phyloP scores from a whole-genome alignment of 2,329 filamentous ascomycete genomes.

The Botrytis sinoallii region DNA sequence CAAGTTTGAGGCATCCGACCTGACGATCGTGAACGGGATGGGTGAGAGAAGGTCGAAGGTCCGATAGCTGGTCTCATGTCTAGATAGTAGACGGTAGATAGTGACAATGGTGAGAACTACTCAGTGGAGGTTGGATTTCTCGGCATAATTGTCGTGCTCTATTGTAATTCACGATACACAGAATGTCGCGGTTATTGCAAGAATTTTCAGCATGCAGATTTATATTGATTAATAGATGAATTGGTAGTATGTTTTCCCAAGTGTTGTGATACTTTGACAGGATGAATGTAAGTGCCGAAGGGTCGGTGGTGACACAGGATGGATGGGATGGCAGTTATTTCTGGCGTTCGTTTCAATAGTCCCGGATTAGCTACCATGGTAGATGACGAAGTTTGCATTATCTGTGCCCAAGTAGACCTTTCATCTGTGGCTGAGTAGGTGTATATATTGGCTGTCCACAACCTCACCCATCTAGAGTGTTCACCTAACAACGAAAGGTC shows the following conservation, averaged over 20 bases:
- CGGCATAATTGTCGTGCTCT: neutral
- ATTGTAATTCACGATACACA: constrained; percentile 1
- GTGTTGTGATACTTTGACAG: neutral
- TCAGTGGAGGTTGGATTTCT: neutral
- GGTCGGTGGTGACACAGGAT: neutral
- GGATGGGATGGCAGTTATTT: neutral
- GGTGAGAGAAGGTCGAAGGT: neutral
- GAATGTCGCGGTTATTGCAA: neutral
- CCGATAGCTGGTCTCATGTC: neutral
- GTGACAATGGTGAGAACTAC: neutral
- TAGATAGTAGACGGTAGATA: neutral
- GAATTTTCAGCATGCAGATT: neutral
- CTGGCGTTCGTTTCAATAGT: neutral
- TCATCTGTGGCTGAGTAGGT: neutral
- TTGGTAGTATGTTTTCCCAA: neutral
- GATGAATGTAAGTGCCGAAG: neutral
- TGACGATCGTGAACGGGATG: neutral
- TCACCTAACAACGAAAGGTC: neutral
- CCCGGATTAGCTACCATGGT: neutral
- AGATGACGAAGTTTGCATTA: neutral
- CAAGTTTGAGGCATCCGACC: neutral
- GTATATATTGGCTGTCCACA: neutral
- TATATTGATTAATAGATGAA: constrained; percentile 3
- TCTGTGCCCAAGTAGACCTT: constrained; percentile 2
- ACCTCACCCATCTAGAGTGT: neutral